phyloP scores from a whole-genome alignment of 2,329 filamentous ascomycete genomes.

The Davidsoniella virescens region DNA sequence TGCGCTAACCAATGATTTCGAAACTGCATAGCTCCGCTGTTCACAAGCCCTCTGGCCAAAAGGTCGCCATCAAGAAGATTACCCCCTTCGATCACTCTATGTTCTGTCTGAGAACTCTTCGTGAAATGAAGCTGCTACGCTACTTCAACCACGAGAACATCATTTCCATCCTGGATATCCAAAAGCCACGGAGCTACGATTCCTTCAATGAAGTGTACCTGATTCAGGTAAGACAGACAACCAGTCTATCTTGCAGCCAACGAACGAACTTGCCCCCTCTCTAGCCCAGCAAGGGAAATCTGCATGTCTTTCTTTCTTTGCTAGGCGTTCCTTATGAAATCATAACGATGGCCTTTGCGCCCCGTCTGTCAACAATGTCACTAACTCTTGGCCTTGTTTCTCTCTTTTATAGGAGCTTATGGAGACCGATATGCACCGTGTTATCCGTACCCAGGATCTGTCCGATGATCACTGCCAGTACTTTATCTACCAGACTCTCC shows the following conservation, averaged over 20 bases:
- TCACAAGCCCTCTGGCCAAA: constrained; percentile 94
- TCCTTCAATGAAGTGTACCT: constrained; percentile 96
- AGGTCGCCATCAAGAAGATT: constrained; percentile 99
- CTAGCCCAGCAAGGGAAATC: background rate
- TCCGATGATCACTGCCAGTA: constrained; percentile 99
- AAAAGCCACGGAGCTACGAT: constrained; percentile 92
- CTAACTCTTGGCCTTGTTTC: too few relatives aligned
- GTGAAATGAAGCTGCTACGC: constrained; percentile 96
- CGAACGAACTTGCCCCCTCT: background rate
- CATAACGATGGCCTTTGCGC: background rate
- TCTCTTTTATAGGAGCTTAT: constrained; percentile 59
- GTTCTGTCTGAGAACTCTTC: constrained; percentile 90
- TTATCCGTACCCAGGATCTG: constrained; percentile 94
- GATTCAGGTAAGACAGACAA: constrained; percentile 56
- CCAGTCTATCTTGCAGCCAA: background rate
- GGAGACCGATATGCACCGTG: constrained; percentile 99
- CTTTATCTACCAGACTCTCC: constrained; percentile 98
- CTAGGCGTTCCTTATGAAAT: too few relatives aligned
- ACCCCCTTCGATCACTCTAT: constrained; percentile 98
- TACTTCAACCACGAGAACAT: constrained; percentile 99
- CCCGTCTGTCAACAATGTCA: too few relatives aligned
- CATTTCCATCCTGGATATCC: constrained; percentile 97
- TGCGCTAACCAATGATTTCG: constrained; percentile 1
- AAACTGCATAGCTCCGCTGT: constrained; percentile 59
- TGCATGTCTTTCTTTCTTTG: too few relatives aligned